Conservation (phyloP, 139 green algal species). For the Diplosphaera chodatii region DNA sequence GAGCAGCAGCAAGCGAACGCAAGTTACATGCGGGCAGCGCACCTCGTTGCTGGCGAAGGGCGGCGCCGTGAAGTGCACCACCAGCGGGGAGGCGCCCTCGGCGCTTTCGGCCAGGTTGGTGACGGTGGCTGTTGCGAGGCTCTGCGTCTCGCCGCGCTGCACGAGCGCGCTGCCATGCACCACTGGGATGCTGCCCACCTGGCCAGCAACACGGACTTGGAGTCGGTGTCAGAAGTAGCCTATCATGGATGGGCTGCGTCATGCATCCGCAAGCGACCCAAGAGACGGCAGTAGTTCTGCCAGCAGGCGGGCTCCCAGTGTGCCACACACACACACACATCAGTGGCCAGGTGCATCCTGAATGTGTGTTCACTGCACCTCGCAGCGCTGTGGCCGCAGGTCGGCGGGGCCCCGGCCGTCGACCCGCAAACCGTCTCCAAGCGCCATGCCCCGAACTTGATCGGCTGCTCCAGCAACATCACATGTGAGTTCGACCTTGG, state of each 20-base stretch:
- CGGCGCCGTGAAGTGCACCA: constrained; percentile 53
- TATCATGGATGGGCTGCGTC: too few species aligned
- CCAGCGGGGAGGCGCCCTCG: constrained; percentile 18
- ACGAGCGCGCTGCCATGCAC: constrained; percentile 64
- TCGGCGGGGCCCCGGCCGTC: constrained; percentile 39
- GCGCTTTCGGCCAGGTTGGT: constrained; percentile 22
- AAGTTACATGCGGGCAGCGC: constrained; percentile 4
- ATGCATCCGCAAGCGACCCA: too few species aligned
- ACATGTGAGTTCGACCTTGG: too few species aligned
- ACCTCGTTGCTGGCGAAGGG: constrained; percentile 33
- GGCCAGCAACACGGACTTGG: too few species aligned
- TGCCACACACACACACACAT: too few species aligned
- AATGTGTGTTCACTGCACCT: too few species aligned
- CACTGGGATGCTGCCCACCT: constrained; percentile 29
- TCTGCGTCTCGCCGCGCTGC: constrained; percentile 42
- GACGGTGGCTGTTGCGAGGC: constrained; percentile 44
- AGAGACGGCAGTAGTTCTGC: too few species aligned
- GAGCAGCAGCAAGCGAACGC: too few species aligned
- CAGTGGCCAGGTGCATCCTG: too few species aligned
- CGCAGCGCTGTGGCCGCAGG: constrained; percentile 33
- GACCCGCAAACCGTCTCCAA: constrained; percentile 21
- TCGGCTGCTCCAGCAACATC: too few species aligned
- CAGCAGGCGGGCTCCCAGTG: too few species aligned
- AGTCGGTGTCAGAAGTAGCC: too few species aligned
- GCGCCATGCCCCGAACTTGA: constrained; percentile 15